Percentiles rank a stretch among this genome's conserved stretches.
phyloP scores from a whole-genome alignment of 768 basidiomycete species.

The Pleurotus djamor region DNA sequence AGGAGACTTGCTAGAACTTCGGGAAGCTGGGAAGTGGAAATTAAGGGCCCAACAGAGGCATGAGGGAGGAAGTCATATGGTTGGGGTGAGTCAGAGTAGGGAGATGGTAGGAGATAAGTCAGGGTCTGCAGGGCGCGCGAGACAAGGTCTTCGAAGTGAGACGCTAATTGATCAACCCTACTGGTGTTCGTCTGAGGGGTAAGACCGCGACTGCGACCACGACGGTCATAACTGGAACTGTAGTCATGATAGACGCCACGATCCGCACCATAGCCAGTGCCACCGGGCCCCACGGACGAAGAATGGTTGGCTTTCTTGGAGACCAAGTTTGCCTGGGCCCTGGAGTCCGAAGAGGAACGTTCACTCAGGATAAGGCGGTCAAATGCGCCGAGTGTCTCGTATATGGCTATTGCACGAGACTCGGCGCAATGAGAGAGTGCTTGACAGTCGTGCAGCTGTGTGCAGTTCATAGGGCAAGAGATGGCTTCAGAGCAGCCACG shows the following conservation, averaged over 20 bases:
- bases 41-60: constrained; percentile 34
- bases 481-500: constrained; percentile 44
- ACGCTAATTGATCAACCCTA: constrained; percentile 13
- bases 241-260: not conserved
- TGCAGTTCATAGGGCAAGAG: constrained; percentile 36
- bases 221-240: not conserved
- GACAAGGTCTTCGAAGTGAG: constrained; percentile 37
- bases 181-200: not conserved
- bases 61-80: constrained; percentile 52
- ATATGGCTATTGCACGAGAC: constrained; percentile 47
- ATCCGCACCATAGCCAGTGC: constrained; percentile 45
- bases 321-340: constrained; percentile 29
- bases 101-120: constrained; percentile 39
- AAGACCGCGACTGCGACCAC: not conserved
- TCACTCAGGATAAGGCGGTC: constrained; percentile 45
- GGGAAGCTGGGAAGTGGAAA: constrained; percentile 44
- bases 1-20: constrained; percentile 41
- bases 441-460: constrained; percentile 33
- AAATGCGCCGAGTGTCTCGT: constrained; percentile 46
- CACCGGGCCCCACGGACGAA: constrained; percentile 45
- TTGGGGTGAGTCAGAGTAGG: constrained; percentile 38
- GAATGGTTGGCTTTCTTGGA: constrained; percentile 16
- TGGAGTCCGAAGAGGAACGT: constrained; percentile 31
- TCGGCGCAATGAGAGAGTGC: constrained; percentile 43
- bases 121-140: constrained; percentile 36